These are phyloP conservation scores for Saprolegnia parasitica DNA, from an alignment of 352 stramenopile species.

Conservation along the genomic window DNA sequence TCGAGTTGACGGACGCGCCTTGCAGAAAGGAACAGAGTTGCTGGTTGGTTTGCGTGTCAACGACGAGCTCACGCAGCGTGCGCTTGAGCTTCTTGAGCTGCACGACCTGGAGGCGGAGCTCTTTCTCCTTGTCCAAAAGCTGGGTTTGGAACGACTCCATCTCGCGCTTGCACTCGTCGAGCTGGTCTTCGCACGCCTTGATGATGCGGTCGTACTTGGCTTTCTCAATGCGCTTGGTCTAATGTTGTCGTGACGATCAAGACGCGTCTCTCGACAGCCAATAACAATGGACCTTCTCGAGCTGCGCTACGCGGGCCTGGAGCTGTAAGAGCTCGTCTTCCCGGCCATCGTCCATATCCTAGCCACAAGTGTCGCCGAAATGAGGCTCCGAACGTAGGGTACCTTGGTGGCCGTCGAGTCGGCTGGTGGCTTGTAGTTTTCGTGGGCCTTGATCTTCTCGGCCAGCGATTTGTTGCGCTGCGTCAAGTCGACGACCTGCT, in stretches of 20 bases:
- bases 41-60: slow-evolving; percentile 52
- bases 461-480: slow-evolving; percentile 52
- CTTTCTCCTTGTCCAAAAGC: slow-evolving; percentile 53
- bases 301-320: slow-evolving; percentile 49
- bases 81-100: slow-evolving; percentile 77
- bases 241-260: background rate
- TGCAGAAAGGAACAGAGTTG: slow-evolving; percentile 32
- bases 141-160: slow-evolving; percentile 51
- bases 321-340: slow-evolving; percentile 63
- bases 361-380: slow-evolving; percentile 29
- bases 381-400: background rate
- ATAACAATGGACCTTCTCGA: slow-evolving; percentile 44
- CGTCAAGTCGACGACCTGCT: slow-evolving; percentile 51
- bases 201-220: slow-evolving; percentile 49
- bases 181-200: slow-evolving; percentile 41
- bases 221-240: slow-evolving; percentile 40
- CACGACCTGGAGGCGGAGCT: slow-evolving; percentile 53
- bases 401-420: background rate
- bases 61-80: slow-evolving; percentile 46
- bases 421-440: slow-evolving; percentile 29
- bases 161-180: slow-evolving; percentile 39
- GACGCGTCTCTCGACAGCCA: no score
- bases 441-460: slow-evolving; percentile 44
- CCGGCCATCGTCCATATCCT: slow-evolving; percentile 51
- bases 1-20: background rate